Base-by-base conservation (phyloP, 2,329 filamentous ascomycete genomes). In the Hypoxylon sp. region DNA sequence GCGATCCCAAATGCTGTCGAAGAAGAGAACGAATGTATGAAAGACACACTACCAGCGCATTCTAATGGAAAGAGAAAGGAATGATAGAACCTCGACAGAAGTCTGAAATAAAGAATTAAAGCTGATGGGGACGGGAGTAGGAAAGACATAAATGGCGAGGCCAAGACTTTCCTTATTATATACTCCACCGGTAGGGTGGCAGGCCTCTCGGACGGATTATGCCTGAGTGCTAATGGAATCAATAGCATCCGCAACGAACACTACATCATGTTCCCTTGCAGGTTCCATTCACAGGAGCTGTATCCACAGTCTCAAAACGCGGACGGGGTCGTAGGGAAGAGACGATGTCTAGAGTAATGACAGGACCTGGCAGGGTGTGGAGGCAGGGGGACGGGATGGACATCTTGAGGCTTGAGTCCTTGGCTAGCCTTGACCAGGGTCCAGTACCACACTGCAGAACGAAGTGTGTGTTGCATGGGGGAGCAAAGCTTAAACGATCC, bases 11-110 rank as follows among this genome's bases (percentile, higher is more conserved):
- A 79, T 80, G 76, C 68, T 66, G 71, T 70, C 67, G 70, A 72
- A 79, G 75, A 83, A 82, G 79, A 77, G 76, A 84, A 83, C 80
- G 83, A 84, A 85, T 82, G 82, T 82, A 84, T 71, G 39, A 73
- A 79, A 74, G 76, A 80, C 78, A 84, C 80, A 85, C 81, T 82
- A 84, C 81, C 82, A 83, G 81, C 83, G 79, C 80, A 80, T 78
- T 77, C 79, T 80, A 78, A 78, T 76, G 75, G 75, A 74, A 80
- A 78, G 75, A 79, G 76, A 77, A 77, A 75, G 67, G 73, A 76
- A 76, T 72, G 76, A 76, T 73, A 68, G 68, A 74, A 73, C 72
- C 65, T 67, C 68, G 68, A 68, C 65, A 70, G 55, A 69, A 68
- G 68, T 71, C 72, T 53, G 67, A 74, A 69, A 71, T 73, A 72